Evolutionary conservation across 208 protist genomes (phyloP).

Genomic region (Endotrypanum monterogeii): DNA sequence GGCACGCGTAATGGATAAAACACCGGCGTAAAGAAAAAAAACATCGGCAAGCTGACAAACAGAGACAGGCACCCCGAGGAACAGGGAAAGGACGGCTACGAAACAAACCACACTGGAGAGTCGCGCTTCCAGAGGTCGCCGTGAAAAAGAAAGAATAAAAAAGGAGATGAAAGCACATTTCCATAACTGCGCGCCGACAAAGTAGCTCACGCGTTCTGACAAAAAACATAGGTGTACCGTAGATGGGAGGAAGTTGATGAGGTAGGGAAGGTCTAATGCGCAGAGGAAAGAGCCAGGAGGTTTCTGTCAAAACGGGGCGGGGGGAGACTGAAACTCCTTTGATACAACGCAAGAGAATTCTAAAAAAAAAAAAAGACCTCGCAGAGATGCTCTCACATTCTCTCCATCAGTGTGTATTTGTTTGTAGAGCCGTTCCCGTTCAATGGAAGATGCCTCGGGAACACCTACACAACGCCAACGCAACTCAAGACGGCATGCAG

Average conservation of each 20-base stretch:
- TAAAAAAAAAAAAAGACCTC: background rate
- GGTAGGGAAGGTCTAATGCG: background rate
- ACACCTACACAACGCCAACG: background rate
- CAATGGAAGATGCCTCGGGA: background rate
- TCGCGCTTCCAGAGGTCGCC: background rate
- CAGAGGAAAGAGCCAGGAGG: background rate
- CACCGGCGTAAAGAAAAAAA: background rate
- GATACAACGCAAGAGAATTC: background rate
- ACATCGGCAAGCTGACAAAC: background rate
- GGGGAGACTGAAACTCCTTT: background rate
- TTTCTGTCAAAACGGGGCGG: background rate
- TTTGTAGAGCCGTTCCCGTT: background rate
- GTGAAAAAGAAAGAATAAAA: slow-evolving; percentile 9
- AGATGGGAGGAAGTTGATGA: background rate
- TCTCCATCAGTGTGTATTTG: background rate
- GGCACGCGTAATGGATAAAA: background rate
- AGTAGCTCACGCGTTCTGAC: background rate
- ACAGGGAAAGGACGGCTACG: background rate
- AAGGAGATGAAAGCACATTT: background rate
- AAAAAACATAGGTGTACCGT: background rate
- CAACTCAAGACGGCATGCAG: background rate
- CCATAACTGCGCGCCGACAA: background rate
- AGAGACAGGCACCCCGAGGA: background rate
- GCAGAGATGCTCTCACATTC: background rate
- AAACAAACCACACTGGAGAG: background rate